These are phyloP conservation scores for Asterochloris erici DNA, from an alignment of 139 green algal species.

Conservation along the genomic window DNA sequence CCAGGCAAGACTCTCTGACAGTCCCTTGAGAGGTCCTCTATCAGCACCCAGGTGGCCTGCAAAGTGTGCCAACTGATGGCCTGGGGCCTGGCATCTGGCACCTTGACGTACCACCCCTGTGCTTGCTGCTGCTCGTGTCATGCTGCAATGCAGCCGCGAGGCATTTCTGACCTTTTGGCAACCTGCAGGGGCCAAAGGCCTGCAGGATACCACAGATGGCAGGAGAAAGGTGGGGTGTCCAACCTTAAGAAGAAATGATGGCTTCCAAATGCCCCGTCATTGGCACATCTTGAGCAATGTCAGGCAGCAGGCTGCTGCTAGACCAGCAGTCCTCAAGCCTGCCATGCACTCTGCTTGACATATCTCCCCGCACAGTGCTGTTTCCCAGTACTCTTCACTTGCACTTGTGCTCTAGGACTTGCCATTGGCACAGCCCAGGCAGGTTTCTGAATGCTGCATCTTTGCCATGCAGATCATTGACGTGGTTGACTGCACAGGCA, in stretches of 20 bases:
- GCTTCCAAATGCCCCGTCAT: too few relatives aligned
- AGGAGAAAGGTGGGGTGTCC: conserved; percentile 69
- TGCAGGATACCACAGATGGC: conserved; percentile 78
- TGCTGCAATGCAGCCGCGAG: background rate
- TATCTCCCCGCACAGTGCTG: background rate
- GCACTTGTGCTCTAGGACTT: too few relatives aligned
- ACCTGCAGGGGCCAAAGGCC: conserved; percentile 45
- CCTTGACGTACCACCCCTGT: too few relatives aligned
- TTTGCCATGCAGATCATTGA: conserved; percentile 36
- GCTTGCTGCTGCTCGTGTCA: background rate
- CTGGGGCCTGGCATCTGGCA: too few relatives aligned
- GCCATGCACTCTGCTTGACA: background rate
- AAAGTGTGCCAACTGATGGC: background rate
- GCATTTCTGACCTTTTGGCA: background rate
- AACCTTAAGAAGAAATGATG: too few relatives aligned
- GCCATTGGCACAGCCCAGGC: too few relatives aligned
- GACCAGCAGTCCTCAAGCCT: background rate
- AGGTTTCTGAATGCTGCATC: too few relatives aligned
- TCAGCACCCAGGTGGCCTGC: too few relatives aligned
- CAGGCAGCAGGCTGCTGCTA: too few relatives aligned
- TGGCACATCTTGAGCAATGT: too few relatives aligned
- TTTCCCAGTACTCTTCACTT: too few relatives aligned
- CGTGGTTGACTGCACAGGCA: conserved; percentile 80
- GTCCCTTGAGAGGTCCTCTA: too few relatives aligned
- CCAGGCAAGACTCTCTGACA: conserved; percentile 28